phyloP scores from a whole-genome alignment of 176 grass and related monocot genomes.

The Typha latifolia region DNA sequence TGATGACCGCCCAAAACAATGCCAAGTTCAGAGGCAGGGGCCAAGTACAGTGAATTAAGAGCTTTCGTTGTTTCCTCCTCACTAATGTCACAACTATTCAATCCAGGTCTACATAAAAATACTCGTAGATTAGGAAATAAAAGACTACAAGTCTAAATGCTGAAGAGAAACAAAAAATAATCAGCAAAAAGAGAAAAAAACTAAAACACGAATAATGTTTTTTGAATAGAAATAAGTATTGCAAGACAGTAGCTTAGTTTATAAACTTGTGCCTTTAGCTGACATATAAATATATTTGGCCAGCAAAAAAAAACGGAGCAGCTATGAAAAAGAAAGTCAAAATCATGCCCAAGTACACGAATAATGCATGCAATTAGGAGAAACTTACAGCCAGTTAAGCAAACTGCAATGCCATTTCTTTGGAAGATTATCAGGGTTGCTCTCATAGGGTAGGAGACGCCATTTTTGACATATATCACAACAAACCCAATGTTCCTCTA shows the following conservation, averaged over 20 bases:
- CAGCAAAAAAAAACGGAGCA: neutral
- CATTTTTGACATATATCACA: constrained; percentile 95
- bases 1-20: constrained; percentile 38
- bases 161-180: constrained; percentile 9
- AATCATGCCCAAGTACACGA: neutral
- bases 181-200: neutral
- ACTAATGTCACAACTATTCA: constrained; percentile 78
- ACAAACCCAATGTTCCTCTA: constrained; percentile 86
- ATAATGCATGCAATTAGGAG: constrained; percentile 18
- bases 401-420: constrained; percentile 92
- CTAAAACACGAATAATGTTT: neutral
- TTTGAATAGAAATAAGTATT: neutral
- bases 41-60: constrained; percentile 62
- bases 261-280: no score
- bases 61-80: constrained; percentile 92
- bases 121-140: neutral
- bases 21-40: constrained; percentile 32
- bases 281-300: no score
- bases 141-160: constrained; percentile 2
- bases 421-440: constrained; percentile 49
- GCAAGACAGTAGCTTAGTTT: neutral
- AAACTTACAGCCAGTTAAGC: constrained; percentile 94
- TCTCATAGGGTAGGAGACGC: constrained; percentile 88
- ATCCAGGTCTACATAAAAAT: constrained; percentile 61
- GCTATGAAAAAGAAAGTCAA: constrained; percentile 1